These are phyloP conservation scores for Linum usitatissimum DNA, from an alignment of 345 rosid species.

Conservation along the genomic window DNA sequence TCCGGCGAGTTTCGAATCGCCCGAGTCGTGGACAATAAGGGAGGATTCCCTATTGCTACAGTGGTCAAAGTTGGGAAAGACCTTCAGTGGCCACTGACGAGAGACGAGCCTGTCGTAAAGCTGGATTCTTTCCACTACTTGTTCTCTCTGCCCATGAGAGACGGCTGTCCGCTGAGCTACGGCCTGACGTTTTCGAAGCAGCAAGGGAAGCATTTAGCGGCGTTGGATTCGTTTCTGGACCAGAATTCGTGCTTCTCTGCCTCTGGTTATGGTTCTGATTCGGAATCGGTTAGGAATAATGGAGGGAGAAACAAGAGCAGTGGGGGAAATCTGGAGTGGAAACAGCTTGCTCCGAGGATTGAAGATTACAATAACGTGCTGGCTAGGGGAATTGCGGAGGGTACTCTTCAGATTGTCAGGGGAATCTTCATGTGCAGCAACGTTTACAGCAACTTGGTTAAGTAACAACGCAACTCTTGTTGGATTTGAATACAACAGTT, in stretches of 20 bases:
- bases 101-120: conserved; percentile 88
- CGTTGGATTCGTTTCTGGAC: conserved; percentile 49
- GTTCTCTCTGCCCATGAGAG: conserved; percentile 68
- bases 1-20: conserved; percentile 53
- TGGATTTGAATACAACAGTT: too few relatives aligned
- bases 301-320: not conserved
- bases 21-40: conserved; percentile 38
- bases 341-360: conserved; percentile 72
- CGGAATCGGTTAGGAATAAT: not conserved
- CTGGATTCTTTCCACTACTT: conserved; percentile 57
- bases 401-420: conserved; percentile 83
- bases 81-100: conserved; percentile 81
- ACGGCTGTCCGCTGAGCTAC: conserved; percentile 67
- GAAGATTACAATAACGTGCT: conserved; percentile 61
- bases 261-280: not conserved
- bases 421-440: conserved; percentile 73
- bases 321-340: conserved; percentile 42
- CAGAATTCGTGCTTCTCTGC: conserved; percentile 67
- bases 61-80: conserved; percentile 55
- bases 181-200: conserved; percentile 55
- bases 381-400: conserved; percentile 84
- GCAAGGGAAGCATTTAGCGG: conserved; percentile 21
- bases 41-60: conserved; percentile 40
- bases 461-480: not conserved
- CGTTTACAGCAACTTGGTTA: conserved; percentile 75